Evolutionary conservation across 2,329 filamentous ascomycete genomes (phyloP), one percentile per base, ranked within the genome.

Genomic region (Beauveria medogensis): DNA sequence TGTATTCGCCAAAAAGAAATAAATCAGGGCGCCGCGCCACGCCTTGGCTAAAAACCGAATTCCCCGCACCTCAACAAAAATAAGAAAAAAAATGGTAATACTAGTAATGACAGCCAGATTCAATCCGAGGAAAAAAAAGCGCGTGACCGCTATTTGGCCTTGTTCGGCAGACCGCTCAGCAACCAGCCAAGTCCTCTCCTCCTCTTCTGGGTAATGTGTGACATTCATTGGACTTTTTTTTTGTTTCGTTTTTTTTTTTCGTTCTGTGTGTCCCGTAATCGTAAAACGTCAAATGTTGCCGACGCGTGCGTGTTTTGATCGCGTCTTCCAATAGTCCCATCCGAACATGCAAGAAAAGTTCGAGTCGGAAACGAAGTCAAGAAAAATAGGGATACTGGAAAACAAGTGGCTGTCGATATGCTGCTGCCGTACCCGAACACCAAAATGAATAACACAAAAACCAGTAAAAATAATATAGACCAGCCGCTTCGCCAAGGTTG

Each of bases 21-120:
- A 44, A 55, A 28, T 41, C 40, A 28, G 20, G 10, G 40, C 34
- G 10, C 40, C n/a, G 24, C 53, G 24, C 54, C 26, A 20, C 28
- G 41, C 54, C 26, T 18, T 44, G 52, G 40, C 37, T 14, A 34
- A 26, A 41, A 16, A 55, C 22, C 26, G 22, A 37, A 14, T 43
- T 46, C 54, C 54, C 54, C 54, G 54, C 54, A 55, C 41, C 54
- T 41, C 54, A 55, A 55, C 54, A 55, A 47, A 55, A 55, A 44
- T 2, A 51, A 41, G 2, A 28, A 37, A 30, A 30, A 26, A 54
- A 22, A 22, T 54, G 14, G 18, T 55, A 47, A 55, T 55, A 55
- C 18, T 46, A 43, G n/a, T 43, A 55, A 46, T 22, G 41, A 24
- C 50, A 53, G 30, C 54, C 40, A 22, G 22, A 55, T 44, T 47